Conservation (phyloP, 140 eudicot genomes). For the Bidens hawaiensis region DNA sequence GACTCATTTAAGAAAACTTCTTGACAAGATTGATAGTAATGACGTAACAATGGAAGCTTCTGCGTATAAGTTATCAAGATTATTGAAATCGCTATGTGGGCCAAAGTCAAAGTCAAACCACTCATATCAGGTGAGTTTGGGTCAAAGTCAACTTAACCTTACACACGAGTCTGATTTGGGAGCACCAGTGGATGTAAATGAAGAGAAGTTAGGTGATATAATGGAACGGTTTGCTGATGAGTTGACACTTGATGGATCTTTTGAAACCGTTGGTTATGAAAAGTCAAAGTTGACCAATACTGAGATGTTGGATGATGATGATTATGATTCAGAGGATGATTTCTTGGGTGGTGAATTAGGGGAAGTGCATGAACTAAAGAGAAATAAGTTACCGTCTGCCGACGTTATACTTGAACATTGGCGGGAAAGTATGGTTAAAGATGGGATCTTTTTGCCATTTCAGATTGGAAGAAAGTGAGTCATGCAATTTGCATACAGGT, state of each 20-base stretch:
- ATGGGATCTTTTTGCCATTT: constrained; percentile 40
- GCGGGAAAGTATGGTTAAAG: constrained; percentile 57
- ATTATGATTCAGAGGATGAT: constrained; percentile 40
- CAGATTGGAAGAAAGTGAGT: constrained; percentile 28
- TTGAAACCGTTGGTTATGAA: constrained; percentile 16
- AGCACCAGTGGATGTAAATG: constrained; percentile 11
- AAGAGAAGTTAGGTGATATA: constrained; percentile 4
- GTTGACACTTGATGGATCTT: constrained; percentile 25
- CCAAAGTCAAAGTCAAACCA: constrained; percentile 27
- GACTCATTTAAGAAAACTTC: constrained; percentile 36
- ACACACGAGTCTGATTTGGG: constrained; percentile 9
- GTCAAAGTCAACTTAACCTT: neutral
- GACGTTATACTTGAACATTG: constrained; percentile 68
- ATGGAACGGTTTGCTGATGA: constrained; percentile 36
- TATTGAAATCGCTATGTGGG: constrained; percentile 58
- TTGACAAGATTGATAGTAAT: constrained; percentile 27
- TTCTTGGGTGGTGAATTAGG: constrained; percentile 32
- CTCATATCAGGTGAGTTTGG: neutral
- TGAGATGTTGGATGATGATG: constrained; percentile 30
- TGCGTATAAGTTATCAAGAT: constrained; percentile 42
- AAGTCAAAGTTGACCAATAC: constrained; percentile 20
- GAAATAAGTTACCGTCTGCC: constrained; percentile 57
- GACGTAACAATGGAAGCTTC: constrained; percentile 54
- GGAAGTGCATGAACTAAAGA: constrained; percentile 33
- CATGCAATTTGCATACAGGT: constrained; percentile 7